Conservation (phyloP, 2,329 filamentous ascomycete species). For the Pseudogymnoascus destructans region DNA sequence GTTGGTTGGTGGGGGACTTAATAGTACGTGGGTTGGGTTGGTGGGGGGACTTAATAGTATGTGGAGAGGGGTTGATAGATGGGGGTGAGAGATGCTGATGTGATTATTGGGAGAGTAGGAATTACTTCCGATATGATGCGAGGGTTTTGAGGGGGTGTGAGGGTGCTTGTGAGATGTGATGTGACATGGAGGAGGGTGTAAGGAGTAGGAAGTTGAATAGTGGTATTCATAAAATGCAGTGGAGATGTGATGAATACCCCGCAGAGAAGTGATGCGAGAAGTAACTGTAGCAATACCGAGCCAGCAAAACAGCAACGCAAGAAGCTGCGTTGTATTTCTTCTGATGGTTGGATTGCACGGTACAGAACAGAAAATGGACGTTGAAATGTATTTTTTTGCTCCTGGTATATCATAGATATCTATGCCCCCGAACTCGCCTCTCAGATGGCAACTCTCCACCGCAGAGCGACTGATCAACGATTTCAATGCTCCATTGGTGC, state of each 20-base stretch:
- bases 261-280: not conserved
- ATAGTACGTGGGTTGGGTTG: not conserved
- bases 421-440: not conserved
- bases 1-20: not conserved
- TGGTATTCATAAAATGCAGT: not conserved
- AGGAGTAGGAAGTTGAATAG: not conserved
- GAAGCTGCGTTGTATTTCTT: not conserved
- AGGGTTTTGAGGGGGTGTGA: not conserved
- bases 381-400: not conserved
- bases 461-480: not conserved
- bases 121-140: not conserved
- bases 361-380: not conserved
- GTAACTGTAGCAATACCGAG: not conserved
- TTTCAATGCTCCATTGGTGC: not conserved
- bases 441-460: not conserved
- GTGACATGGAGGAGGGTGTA: not conserved
- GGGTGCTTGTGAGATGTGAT: not conserved
- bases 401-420: not conserved
- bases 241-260: not conserved
- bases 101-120: not conserved
- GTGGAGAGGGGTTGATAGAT: not conserved
- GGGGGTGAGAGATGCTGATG: not conserved
- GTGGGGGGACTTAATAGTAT: not conserved
- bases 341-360: not conserved
- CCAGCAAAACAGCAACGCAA: not conserved